Percentiles rank a stretch among this genome's conserved stretches.
phyloP scores from a whole-genome alignment of 2,329 filamentous ascomycete species.

The Aspergillus melleus region DNA sequence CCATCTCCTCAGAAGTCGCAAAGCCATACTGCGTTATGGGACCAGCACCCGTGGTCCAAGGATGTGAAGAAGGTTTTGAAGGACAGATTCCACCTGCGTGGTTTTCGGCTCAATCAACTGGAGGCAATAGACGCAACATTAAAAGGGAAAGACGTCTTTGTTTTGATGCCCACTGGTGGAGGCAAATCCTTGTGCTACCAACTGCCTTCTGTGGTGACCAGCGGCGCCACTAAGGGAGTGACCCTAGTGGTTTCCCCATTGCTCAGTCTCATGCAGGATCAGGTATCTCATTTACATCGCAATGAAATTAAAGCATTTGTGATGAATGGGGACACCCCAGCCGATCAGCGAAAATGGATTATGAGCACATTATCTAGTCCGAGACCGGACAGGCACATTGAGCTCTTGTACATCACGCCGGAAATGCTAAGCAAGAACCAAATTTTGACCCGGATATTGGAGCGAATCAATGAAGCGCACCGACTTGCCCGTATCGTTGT shows the following conservation, averaged over 20 bases:
- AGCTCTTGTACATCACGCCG: conserved; percentile 91
- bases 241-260: conserved; percentile 95
- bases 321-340: conserved; percentile 74
- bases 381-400: conserved; percentile 72
- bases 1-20: conserved; percentile 34
- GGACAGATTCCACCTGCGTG: conserved; percentile 78
- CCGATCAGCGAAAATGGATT: conserved; percentile 64
- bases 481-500: conserved; percentile 90
- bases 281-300: conserved; percentile 77
- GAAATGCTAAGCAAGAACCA: conserved; percentile 91
- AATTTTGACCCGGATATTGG: conserved; percentile 65
- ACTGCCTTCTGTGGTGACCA: conserved; percentile 78
- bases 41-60: conserved; percentile 74
- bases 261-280: conserved; percentile 95
- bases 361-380: conserved; percentile 62
- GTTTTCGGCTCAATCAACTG: conserved; percentile 87
- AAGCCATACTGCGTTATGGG: conserved; percentile 47
- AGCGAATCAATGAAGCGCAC: conserved; percentile 65
- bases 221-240: conserved; percentile 77
- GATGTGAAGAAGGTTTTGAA: conserved; percentile 81
- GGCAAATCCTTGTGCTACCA: conserved; percentile 98
- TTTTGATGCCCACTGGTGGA: conserved; percentile 96
- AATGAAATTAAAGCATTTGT: conserved; percentile 76
- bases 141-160: conserved; percentile 82
- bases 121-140: conserved; percentile 95